Conservation (phyloP, 2,329 filamentous ascomycete species). For the Xylariales sp. region DNA sequence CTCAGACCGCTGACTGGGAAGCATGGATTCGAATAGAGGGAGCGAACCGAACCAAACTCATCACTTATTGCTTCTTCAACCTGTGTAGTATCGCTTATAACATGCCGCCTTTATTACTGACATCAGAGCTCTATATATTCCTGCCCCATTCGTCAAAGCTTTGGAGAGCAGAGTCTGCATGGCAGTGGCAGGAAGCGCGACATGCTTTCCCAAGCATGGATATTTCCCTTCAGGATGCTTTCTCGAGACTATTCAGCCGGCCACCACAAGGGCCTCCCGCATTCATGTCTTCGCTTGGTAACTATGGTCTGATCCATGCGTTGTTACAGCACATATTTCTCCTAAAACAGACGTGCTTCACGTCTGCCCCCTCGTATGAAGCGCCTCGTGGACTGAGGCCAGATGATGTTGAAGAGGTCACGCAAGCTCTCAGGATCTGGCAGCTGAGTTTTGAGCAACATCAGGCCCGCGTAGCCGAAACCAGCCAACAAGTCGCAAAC, state of each 20-base stretch:
- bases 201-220: conserved; percentile 46
- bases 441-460: conserved; percentile 55
- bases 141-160: conserved; percentile 51
- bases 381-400: conserved; percentile 45
- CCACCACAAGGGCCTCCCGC: conserved; percentile 42
- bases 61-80: conserved; percentile 60
- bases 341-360: conserved; percentile 57
- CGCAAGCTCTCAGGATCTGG: conserved; percentile 53
- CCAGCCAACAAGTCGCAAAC: conserved; percentile 38
- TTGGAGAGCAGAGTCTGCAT: conserved; percentile 52
- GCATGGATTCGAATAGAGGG: conserved; percentile 55
- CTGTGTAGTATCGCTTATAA: conserved; percentile 59
- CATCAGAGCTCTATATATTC: conserved; percentile 52
- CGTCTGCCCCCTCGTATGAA: conserved; percentile 43
- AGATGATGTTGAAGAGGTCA: conserved; percentile 53
- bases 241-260: conserved; percentile 50
- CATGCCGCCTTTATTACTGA: conserved; percentile 53
- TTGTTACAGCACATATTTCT: conserved; percentile 69
- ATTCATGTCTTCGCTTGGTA: conserved; percentile 56
- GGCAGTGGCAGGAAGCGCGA: conserved; percentile 57
- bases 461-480: conserved; percentile 45
- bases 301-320: conserved; percentile 68
- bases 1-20: conserved; percentile 51
- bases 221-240: conserved; percentile 52
- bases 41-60: conserved; percentile 53